Conservation (phyloP, 306 rosid genomes). For the Prunus dulcis region DNA sequence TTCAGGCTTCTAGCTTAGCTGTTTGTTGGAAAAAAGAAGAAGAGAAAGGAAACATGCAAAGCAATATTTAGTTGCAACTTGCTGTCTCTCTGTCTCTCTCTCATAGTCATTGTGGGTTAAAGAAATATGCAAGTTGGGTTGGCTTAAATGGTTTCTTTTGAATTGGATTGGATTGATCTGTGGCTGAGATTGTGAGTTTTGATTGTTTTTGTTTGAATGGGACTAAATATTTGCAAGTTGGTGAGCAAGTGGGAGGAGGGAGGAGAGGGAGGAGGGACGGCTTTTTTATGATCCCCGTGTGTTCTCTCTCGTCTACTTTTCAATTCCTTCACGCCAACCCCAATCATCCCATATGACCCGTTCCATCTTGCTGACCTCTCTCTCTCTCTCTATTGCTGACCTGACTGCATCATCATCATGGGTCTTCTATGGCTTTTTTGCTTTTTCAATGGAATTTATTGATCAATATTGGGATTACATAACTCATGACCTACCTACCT, state of each 20-base stretch:
- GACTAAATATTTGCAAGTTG: conserved; percentile 58
- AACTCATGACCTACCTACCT: background rate
- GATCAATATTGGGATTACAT: background rate
- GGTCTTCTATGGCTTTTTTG: background rate
- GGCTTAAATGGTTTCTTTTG: no score
- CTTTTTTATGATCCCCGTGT: conserved; percentile 47
- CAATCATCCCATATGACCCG: background rate
- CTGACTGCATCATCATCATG: background rate
- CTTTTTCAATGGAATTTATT: background rate
- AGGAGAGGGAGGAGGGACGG: background rate
- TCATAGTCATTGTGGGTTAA: background rate
- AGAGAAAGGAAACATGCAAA: background rate
- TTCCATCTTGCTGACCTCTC: background rate
- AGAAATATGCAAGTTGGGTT: conserved; percentile 31
- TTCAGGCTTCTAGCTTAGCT: conserved; percentile 3
- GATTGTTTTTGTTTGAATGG: conserved; percentile 4
- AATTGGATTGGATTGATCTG: background rate
- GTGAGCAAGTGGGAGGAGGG: conserved; percentile 43
- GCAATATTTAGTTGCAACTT: conserved; percentile 8
- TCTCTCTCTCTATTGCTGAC: background rate
- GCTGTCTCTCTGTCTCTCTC: background rate
- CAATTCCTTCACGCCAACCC: conserved; percentile 35
- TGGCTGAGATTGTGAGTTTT: background rate
- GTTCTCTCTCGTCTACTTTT: conserved; percentile 35
- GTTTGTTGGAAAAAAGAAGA: background rate